These are phyloP conservation scores for Backusella macrospora DNA, from an alignment of 192 early-diverging fungal species.

Conservation along the genomic window DNA sequence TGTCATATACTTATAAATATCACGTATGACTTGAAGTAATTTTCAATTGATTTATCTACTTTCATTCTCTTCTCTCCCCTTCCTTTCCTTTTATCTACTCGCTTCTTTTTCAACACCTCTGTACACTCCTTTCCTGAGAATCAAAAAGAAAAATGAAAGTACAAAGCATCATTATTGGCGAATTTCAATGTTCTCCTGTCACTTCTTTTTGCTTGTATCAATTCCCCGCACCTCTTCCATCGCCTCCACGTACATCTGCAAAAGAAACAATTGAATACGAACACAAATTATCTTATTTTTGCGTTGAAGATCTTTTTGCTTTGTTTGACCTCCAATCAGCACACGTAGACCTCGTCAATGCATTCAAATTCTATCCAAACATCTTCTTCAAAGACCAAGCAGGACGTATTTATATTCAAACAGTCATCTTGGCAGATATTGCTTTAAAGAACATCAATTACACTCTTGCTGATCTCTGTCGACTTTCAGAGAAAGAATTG, in stretches of 20 bases:
- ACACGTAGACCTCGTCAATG: not conserved
- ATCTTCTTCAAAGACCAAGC: slow-evolving; percentile 23
- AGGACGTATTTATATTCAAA: slow-evolving; percentile 30
- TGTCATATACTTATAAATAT: not conserved
- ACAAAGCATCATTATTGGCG: slow-evolving; percentile 12
- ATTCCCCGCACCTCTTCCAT: slow-evolving; percentile 9
- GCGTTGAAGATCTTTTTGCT: slow-evolving; percentile 8
- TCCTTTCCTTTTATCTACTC: not conserved
- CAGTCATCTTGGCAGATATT: slow-evolving; percentile 26
- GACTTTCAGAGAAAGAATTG: slow-evolving; percentile 25
- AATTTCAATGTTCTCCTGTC: not conserved
- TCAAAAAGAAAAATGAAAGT: slow-evolving; percentile 18
- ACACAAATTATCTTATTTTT: not conserved
- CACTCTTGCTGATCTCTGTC: slow-evolving; percentile 34
- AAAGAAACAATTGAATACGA: not conserved
- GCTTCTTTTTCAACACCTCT: not conserved
- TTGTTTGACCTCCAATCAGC: slow-evolving; percentile 8
- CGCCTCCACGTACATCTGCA: slow-evolving; percentile 11
- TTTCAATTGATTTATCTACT: not conserved
- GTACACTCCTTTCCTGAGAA: not conserved
- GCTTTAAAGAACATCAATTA: slow-evolving; percentile 26
- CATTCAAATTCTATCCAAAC: slow-evolving; percentile 11
- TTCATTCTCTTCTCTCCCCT: not conserved
- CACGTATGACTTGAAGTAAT: not conserved
- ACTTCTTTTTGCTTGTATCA: slow-evolving; percentile 19